A percentile compares a stretch with the other conserved stretches of the same genome.
Evolutionary conservation across 495 filamentous ascomycete species (phyloP).

Genomic region (Cercophora sp.): DNA sequence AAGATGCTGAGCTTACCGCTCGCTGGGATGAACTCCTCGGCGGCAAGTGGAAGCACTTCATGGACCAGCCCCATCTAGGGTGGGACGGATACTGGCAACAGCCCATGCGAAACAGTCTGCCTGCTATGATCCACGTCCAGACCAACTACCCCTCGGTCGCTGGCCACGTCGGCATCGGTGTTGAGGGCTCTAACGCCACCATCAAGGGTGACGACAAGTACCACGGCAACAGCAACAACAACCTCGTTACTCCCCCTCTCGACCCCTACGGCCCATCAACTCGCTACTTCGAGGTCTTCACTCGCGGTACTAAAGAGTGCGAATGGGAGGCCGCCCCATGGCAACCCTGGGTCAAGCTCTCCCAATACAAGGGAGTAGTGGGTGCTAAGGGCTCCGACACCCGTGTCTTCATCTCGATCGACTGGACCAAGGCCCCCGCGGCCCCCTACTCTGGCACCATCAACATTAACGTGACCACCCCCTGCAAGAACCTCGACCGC

Average conservation of each 20-base stretch:
- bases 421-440: conserved; percentile 54
- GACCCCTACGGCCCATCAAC: conserved; percentile 58
- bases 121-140: conserved; percentile 57
- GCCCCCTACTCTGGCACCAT: conserved; percentile 42
- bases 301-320: conserved; percentile 55
- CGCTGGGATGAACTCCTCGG: conserved; percentile 59
- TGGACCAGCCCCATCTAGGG: conserved; percentile 57
- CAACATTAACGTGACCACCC: conserved; percentile 53
- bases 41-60: conserved; percentile 73
- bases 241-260: conserved; percentile 53
- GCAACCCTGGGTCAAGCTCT: conserved; percentile 55
- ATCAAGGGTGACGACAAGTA: conserved; percentile 65
- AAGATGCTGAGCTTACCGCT: conserved; percentile 58
- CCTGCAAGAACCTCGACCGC: conserved; percentile 50
- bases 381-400: conserved; percentile 48
- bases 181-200: conserved; percentile 61
- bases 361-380: conserved; percentile 52
- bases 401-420: conserved; percentile 57
- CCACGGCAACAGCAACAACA: conserved; percentile 54
- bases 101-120: conserved; percentile 64
- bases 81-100: conserved; percentile 61
- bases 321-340: conserved; percentile 51
- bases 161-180: conserved; percentile 61
- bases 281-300: conserved; percentile 67
- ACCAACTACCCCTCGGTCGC: conserved; percentile 51